Evolutionary conservation across 2,329 filamentous ascomycete species (phyloP).

Genomic region (Pestalotiopsis sp.): DNA sequence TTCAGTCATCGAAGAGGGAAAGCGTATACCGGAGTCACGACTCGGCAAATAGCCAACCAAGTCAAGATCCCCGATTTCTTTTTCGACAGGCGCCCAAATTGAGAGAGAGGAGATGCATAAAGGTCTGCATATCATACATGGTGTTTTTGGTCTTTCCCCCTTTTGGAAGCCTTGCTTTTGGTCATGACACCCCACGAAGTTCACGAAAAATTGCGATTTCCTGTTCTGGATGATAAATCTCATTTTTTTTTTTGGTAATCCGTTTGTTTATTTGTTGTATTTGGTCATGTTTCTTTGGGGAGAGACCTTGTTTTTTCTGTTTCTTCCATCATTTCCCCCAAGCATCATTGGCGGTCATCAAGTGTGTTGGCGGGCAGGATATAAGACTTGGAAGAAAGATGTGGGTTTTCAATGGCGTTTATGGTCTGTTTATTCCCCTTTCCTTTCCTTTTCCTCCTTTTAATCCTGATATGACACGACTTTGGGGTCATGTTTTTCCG

Average conservation of each 20-base stretch:
- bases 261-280: not conserved
- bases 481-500: no score
- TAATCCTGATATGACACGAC: no score
- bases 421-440: no score
- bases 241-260: not conserved
- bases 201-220: not conserved
- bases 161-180: not conserved
- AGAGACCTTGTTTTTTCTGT: not conserved
- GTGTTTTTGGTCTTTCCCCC: not conserved
- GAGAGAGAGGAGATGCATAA: not conserved
- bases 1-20: not conserved
- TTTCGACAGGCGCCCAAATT: not conserved
- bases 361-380: not conserved
- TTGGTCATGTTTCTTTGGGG: not conserved
- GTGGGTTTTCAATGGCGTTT: not conserved
- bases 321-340: not conserved
- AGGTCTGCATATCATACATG: not conserved
- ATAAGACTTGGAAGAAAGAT: not conserved
- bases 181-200: constrained; percentile 3
- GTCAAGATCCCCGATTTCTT: not conserved
- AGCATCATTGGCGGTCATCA: not conserved
- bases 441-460: no score
- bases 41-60: no score
- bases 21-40: not conserved
- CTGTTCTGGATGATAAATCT: not conserved